Evolutionary conservation across 169 alveolate species (phyloP), one percentile per base, ranked within the genome.

Genomic region (Cryptosporidium baileyi): DNA sequence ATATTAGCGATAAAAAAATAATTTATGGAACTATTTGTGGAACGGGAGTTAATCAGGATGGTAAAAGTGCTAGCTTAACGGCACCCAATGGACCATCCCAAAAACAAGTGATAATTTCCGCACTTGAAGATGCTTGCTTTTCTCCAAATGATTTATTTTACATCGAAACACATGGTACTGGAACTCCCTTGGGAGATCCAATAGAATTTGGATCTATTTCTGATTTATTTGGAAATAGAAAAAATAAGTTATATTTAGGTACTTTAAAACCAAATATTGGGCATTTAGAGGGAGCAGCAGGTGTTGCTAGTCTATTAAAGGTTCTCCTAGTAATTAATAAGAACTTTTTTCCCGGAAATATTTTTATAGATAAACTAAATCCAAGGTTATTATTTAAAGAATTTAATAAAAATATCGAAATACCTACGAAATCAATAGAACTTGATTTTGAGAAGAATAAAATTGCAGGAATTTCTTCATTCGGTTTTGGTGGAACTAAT

Each of bases 131-230:
- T 74, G 93, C 91, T 0, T 80, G 61, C 11, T 40, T 92, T 19
- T 45, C 80, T 34, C 63, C 91, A 4, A 52, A 61, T 22, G 89
- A 79, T 2, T 32, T 90, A 30, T 30, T 34, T 11, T 62, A 57
- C 60, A 62, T 81, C 43, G 95, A 92, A 60, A 34, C 90, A 22
- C 95, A 92, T 47, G 95, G 95, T 17, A 92, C 95, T 6, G 95
- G 95, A 19, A 92, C 95, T 3, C 63, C 93, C 11, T 80, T 92
- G 7, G 95, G 95, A 19, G 95, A 92, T 60, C 95, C 95, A 24
- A 90, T 92, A 51, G 95, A 92, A 49, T 89, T 90, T 41, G 91
- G 91, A 34, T 93, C 95, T 36, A 34, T 90, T 59, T 60, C 88
- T 1, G 88, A 82, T 22, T 88, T 90, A 15, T 89, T 90, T 57